phyloP scores from a whole-genome alignment of 345 rosid genomes.

The Gossypium sturtianum region DNA sequence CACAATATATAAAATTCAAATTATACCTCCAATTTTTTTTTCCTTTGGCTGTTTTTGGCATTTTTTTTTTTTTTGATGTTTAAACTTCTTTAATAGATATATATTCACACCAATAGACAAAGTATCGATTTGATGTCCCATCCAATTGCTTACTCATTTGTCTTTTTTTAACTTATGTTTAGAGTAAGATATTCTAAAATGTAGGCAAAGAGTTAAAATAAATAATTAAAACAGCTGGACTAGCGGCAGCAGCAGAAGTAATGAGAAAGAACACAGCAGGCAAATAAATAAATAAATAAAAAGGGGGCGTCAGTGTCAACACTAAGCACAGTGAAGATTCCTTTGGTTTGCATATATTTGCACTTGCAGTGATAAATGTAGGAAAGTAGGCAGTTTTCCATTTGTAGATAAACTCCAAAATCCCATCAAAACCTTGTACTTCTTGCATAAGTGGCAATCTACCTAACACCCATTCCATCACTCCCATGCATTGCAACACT shows the following conservation, averaged over 20 bases:
- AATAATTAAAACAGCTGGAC: neutral
- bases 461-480: conserved; percentile 19
- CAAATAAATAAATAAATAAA: neutral
- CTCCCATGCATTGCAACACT: neutral
- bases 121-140: neutral
- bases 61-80: too few species aligned
- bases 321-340: neutral
- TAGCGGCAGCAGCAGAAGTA: neutral
- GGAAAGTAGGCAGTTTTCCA: conserved; percentile 9
- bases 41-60: too few species aligned
- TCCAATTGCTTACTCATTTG: neutral
- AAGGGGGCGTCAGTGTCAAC: neutral
- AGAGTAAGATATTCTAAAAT: neutral
- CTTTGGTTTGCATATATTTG: neutral
- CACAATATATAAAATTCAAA: too few species aligned
- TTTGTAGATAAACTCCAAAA: conserved; percentile 7
- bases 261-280: neutral
- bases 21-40: too few species aligned
- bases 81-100: too few species aligned
- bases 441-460: conserved; percentile 34
- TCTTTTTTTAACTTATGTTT: neutral
- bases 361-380: neutral
- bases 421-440: conserved; percentile 34
- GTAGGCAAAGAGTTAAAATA: neutral
- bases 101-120: neutral